These are phyloP conservation scores for Acanthamoeba lenticulata DNA, from an alignment of 208 protist genomes.

Conservation along the genomic window DNA sequence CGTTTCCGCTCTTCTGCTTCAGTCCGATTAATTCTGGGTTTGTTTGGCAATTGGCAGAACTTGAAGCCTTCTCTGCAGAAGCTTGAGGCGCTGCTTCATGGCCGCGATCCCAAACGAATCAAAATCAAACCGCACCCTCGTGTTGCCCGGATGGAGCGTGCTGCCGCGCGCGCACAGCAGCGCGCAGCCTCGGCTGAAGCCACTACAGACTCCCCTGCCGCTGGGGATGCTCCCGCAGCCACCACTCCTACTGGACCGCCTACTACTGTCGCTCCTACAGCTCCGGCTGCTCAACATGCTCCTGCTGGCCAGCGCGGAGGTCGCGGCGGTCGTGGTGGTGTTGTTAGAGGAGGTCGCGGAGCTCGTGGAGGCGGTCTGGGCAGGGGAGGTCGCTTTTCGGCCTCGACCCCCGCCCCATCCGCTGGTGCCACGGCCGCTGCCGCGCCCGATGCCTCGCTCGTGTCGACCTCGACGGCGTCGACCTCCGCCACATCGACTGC, in stretches of 20 bases:
- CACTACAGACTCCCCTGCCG: not conserved
- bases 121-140: not conserved
- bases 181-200: too few relatives aligned
- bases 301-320: too few relatives aligned
- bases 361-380: not conserved
- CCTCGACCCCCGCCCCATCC: not conserved
- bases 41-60: too few relatives aligned
- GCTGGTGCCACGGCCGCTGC: not conserved
- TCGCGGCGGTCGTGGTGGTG: not conserved
- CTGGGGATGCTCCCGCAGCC: not conserved
- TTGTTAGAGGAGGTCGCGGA: too few relatives aligned
- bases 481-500: not conserved
- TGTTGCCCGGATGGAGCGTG: not conserved
- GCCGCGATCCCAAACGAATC: slow-evolving; percentile 23
- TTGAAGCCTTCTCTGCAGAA: slow-evolving; percentile 64
- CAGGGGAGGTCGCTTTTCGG: not conserved
- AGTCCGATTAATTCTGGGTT: not conserved
- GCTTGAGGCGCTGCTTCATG: slow-evolving; percentile 45
- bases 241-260: not conserved
- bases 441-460: not conserved
- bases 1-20: too few relatives aligned
- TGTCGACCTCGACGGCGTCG: not conserved
- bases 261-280: not conserved
- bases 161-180: not conserved
- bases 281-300: too few relatives aligned